Evolutionary conservation across 345 rosid genomes (phyloP), one percentile per base, ranked within the genome.

Genomic region (Pseudoturritis turrita): DNA sequence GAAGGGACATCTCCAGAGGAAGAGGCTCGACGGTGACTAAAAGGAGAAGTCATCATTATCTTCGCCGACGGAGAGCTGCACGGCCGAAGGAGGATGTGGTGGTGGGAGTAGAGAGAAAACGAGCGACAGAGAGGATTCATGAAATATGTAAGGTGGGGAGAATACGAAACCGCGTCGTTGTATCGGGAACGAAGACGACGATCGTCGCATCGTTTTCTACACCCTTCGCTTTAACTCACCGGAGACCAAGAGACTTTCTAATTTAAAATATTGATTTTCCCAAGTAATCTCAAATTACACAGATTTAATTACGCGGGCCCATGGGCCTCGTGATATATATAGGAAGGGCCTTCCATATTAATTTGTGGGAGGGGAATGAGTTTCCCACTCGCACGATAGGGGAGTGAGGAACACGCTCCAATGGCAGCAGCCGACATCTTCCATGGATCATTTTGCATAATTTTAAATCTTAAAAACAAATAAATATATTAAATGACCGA

Each of bases 401-500:
- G 9, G 61, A 15, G 37, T 59, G 39, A 5, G 0, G 1, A 2
- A 21, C 62, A 74, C 78, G 23, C 5, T 31, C 78, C 73, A 58
- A 74, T 74, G 47, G 61, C 40, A 67, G 40, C 68, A 7, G 31
- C 78, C 78, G 78, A 74, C 78, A 74, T 47, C 9, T 67, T 39
- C 40, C 37, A 8, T 33, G 11, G 13, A 53, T 29, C 36, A 26
- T 23, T 52, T n/a, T n/a, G n/a, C n/a, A n/a, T n/a, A n/a, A n/a
- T n/a, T n/a, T n/a, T n/a, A n/a, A n/a, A n/a, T n/a, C n/a, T n/a
- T n/a, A n/a, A n/a, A 8, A 33, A 33, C 36, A 33, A 33, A 33
- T 33, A 8, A 33, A 33, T 33, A 29, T 29, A 29, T 29, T 33
- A 9, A 68, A 37, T 26, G 67, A 58, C 50, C 67, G 9, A 45